Percentiles rank a stretch among this genome's conserved stretches.
Evolutionary conservation across 192 early-diverging fungal species (phyloP).

Genomic region (Podila epicladia): DNA sequence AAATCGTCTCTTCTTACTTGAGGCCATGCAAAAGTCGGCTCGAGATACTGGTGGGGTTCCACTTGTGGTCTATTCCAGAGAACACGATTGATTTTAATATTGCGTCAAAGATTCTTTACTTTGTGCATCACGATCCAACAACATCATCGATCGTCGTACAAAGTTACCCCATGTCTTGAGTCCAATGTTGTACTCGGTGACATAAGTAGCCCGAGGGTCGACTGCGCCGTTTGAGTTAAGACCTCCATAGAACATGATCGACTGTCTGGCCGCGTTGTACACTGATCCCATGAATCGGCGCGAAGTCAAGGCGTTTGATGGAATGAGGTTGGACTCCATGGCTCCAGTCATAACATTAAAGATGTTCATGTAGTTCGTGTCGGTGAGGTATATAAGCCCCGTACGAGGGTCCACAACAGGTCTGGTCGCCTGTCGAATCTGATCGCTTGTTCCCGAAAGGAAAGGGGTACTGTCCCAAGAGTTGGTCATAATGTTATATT

Average conservation of each 20-base stretch:
- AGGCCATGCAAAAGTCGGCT: conserved; percentile 31
- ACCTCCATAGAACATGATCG: conserved; percentile 37
- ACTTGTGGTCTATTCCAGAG: conserved; percentile 7
- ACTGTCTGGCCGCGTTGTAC: conserved; percentile 10
- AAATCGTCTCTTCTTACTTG: not conserved
- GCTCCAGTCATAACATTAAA: conserved; percentile 6
- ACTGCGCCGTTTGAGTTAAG: not conserved
- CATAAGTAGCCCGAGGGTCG: conserved; percentile 16
- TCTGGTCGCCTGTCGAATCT: conserved; percentile 15
- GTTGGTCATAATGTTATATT: conserved; percentile 12
- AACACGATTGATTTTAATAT: too few relatives aligned
- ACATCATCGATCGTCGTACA: conserved; percentile 4
- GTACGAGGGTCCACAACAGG: conserved; percentile 20
- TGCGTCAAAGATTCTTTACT: too few relatives aligned
- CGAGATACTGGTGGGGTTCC: conserved; percentile 14
- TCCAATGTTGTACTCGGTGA: conserved; percentile 22
- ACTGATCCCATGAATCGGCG: conserved; percentile 11
- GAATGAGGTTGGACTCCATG: not conserved
- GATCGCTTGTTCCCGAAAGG: not conserved
- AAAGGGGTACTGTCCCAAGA: conserved; percentile 3
- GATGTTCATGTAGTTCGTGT: conserved; percentile 12
- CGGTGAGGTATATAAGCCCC: conserved; percentile 12
- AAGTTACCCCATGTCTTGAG: conserved; percentile 18
- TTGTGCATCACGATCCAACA: not conserved
- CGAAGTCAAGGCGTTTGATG: not conserved